A percentile compares a stretch with the other conserved stretches of the same genome.
Conservation (phyloP, 768 basidiomycete genomes). For the Rhodotorula kratochvilovae region DNA sequence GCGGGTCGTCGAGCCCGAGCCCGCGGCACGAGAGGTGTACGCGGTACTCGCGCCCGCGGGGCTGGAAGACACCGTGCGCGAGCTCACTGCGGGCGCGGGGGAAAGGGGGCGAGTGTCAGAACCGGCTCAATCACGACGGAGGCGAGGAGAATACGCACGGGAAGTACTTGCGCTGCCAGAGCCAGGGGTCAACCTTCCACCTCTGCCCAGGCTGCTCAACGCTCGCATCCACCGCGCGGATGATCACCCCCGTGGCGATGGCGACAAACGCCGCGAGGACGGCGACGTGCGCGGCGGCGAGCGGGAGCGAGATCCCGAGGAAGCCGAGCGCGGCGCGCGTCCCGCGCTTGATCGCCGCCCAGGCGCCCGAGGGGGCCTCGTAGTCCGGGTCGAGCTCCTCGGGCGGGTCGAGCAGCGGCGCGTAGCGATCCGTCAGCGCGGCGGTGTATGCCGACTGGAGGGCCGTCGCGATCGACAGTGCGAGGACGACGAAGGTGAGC, state of each 20-base stretch:
- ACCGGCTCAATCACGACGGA: too few relatives aligned
- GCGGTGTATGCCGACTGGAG: constrained; percentile 27
- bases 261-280: constrained; percentile 12
- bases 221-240: constrained; percentile 25
- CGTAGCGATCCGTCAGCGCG: constrained; percentile 27
- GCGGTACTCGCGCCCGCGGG: constrained; percentile 27
- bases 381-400: constrained; percentile 24
- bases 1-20: constrained; percentile 26
- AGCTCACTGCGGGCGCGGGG: constrained; percentile 9
- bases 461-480: constrained; percentile 21
- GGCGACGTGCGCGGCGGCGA: constrained; percentile 31
- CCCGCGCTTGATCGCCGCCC: constrained; percentile 13
- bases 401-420: constrained; percentile 25
- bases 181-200: constrained; percentile 33
- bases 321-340: constrained; percentile 9
- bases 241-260: constrained; percentile 17
- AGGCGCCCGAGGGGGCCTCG: not conserved
- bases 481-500: constrained; percentile 30
- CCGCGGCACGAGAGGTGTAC: constrained; percentile 37
- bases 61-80: constrained; percentile 17
- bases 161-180: constrained; percentile 22
- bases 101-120: too few relatives aligned
- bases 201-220: constrained; percentile 32
- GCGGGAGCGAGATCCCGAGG: constrained; percentile 29
- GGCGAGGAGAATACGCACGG: too few relatives aligned